phyloP scores from a whole-genome alignment of 2,329 filamentous ascomycete genomes.

The Cercospora sp. region DNA sequence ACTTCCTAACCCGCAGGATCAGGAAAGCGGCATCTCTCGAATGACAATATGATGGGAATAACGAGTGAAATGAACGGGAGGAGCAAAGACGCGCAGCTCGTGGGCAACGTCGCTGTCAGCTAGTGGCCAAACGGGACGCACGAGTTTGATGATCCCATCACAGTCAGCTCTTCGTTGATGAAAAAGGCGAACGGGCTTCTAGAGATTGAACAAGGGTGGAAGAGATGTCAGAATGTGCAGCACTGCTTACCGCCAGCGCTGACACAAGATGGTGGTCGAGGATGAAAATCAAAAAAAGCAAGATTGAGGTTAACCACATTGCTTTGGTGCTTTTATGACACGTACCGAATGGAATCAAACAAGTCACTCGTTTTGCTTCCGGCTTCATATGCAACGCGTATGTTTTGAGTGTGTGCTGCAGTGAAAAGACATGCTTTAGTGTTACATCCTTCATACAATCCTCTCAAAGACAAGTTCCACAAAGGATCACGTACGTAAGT shows the following conservation, averaged over 20 bases:
- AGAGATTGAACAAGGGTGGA: not conserved
- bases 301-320: not conserved
- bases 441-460: not conserved
- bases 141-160: not conserved
- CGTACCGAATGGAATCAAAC: conserved; percentile 12
- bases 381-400: not conserved
- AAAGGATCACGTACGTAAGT: not conserved
- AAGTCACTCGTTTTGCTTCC: not conserved
- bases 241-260: conserved; percentile 16
- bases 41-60: not conserved
- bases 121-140: not conserved
- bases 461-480: not conserved
- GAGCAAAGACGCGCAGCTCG: not conserved
- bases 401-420: not conserved
- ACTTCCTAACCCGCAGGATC: not conserved
- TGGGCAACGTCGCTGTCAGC: not conserved
- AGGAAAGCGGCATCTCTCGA: not conserved
- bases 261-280: too few relatives aligned
- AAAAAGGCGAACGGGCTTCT: not conserved
- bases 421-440: not conserved
- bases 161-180: not conserved
- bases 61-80: not conserved
- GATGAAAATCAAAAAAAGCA: not conserved
- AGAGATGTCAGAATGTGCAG: not conserved
- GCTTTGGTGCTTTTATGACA: conserved; percentile 5